Percentiles rank a stretch among this genome's conserved stretches.
Conservation (phyloP, 1,284 basidiomycete species). For the Ganoderma leucocontextum region DNA sequence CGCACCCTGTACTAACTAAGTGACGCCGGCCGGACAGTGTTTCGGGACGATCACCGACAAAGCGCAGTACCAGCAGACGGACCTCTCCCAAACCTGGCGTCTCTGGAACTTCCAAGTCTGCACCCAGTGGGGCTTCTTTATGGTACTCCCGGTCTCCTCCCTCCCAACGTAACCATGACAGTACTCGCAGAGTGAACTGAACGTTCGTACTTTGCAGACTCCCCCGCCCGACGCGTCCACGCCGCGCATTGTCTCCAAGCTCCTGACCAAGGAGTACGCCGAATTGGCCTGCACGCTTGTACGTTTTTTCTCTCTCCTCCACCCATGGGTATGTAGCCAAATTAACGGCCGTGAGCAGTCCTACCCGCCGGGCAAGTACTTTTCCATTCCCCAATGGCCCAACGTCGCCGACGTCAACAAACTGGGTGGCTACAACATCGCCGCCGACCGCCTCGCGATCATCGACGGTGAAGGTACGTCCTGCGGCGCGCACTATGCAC, state of each 20-base stretch:
- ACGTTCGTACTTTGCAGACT: conserved; percentile 6
- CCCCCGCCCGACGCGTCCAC: conserved; percentile 61
- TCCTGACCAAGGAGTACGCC: conserved; percentile 79
- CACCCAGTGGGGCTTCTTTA: conserved; percentile 95
- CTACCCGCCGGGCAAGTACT: conserved; percentile 81
- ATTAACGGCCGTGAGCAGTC: conserved; percentile 52
- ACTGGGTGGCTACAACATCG: conserved; percentile 81
- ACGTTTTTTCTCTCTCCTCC: conserved; percentile 60
- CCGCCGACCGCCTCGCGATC: conserved; percentile 82
- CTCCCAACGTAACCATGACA: neutral
- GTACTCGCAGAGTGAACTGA: neutral
- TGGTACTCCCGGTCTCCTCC: conserved; percentile 46
- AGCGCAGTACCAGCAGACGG: conserved; percentile 66
- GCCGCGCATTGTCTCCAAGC: conserved; percentile 76
- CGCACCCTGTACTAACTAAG: neutral
- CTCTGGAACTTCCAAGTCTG: conserved; percentile 94
- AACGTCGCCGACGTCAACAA: conserved; percentile 84
- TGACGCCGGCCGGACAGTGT: conserved; percentile 61
- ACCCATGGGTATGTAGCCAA: neutral
- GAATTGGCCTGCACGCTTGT: conserved; percentile 83
- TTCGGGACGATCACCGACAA: conserved; percentile 82
- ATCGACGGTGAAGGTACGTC: conserved; percentile 78
- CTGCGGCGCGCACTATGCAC: neutral
- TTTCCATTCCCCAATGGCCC: conserved; percentile 75
- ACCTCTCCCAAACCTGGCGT: conserved; percentile 81